Evolutionary conservation across 495 filamentous ascomycete genomes (phyloP), one percentile per base, ranked within the genome.

Genomic region (Neurospora sublineolata): DNA sequence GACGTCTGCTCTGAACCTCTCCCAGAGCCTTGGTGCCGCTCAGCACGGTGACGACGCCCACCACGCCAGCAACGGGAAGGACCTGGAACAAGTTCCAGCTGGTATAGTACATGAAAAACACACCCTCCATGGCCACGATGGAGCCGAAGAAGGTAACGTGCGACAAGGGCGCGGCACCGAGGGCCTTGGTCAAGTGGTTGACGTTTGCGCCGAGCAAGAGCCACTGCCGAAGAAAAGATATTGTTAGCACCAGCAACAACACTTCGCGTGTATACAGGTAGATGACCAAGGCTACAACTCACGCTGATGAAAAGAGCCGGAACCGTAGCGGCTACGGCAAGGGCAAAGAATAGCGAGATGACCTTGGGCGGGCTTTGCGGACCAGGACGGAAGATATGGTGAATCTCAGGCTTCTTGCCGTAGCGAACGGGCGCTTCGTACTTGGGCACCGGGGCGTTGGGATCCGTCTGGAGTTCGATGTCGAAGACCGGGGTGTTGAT

Each of bases 41-140:
- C 52, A 98, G 80, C 77, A 96, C 93, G 30, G 91, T 87, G 70
- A 93, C 88, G 60, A 85, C 80, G 27, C 90, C 90, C 68, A 92
- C 87, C 52, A 87, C 82, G 40, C 85, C 87, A 73, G 88, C 88
- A 69, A 89, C 89, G 11, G 94, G 94, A 44, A 99, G 86, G 37
- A 87, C 87, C 83, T 97, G 91, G 87, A 98, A 99, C 64, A 99
- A 83, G 75, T 90, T 97, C 95, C 94, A 98, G 75, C 83, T 90
- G 38, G 87, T 91, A 79, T 97, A 99, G 85, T 99, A 99, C 79
- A 97, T 80, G 86, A 94, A 94, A 83, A 98, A 98, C 74, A 97
- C 88, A 9, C 87, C 91, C 81, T 99, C 95, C 84, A 99, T 89
- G 14, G 89, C 87, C 36, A 97, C 41, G 72, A 99, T 88, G 10